A percentile compares a stretch with the other conserved stretches of the same genome.
These are phyloP conservation scores for Vigna unguiculata DNA, from an alignment of 306 rosid species.

Conservation along the genomic window DNA sequence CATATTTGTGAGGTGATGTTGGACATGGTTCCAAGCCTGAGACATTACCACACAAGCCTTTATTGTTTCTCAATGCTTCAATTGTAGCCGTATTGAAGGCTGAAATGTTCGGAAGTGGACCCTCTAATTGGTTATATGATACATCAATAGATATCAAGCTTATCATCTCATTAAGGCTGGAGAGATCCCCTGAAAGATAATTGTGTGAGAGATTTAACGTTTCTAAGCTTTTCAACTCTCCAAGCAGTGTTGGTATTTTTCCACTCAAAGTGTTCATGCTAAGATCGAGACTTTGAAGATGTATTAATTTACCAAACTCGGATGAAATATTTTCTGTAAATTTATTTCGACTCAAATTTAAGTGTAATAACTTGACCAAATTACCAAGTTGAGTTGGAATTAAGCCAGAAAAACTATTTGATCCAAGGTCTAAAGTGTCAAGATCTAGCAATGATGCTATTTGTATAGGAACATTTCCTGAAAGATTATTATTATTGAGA, in stretches of 20 bases:
- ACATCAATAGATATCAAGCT: slow-evolving; percentile 48
- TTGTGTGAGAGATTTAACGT: slow-evolving; percentile 56
- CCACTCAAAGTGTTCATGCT: slow-evolving; percentile 36
- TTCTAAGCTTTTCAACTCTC: slow-evolving; percentile 37
- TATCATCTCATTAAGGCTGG: slow-evolving; percentile 36
- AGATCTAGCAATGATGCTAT: slow-evolving; percentile 13
- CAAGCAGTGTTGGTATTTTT: slow-evolving; percentile 40
- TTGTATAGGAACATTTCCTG: slow-evolving; percentile 9
- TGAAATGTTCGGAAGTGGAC: slow-evolving; percentile 27
- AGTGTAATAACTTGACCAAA: background rate
- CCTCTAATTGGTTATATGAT: slow-evolving; percentile 43
- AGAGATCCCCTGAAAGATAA: slow-evolving; percentile 45
- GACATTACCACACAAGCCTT: slow-evolving; percentile 32
- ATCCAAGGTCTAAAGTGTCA: background rate
- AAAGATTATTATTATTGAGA: background rate
- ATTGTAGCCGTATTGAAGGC: slow-evolving; percentile 6
- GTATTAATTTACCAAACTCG: slow-evolving; percentile 22
- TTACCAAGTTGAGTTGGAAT: slow-evolving; percentile 24
- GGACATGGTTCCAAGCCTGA: slow-evolving; percentile 24
- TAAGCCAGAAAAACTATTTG: slow-evolving; percentile 16
- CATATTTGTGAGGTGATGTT: background rate
- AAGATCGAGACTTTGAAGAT: slow-evolving; percentile 52
- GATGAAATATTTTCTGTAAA: slow-evolving; percentile 13
- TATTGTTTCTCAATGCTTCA: slow-evolving; percentile 32
- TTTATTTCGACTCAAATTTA: slow-evolving; percentile 35